Conservation (phyloP, 1,139 yeast species). For the Debaryomyces coudertii region DNA sequence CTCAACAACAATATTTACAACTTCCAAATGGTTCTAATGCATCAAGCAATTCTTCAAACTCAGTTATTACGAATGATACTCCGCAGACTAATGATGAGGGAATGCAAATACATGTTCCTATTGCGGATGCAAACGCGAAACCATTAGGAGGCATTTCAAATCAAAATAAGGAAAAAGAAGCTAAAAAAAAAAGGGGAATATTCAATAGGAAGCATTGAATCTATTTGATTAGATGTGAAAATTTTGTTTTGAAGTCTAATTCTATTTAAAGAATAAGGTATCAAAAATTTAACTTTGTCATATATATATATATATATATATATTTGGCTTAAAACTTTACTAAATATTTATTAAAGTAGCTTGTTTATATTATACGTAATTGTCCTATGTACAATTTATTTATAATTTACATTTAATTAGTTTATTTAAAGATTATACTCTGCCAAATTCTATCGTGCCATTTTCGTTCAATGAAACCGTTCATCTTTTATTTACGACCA, state of each 20-base stretch:
- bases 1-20: constrained; percentile 22
- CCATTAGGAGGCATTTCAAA: constrained; percentile 41
- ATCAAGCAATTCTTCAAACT: constrained; percentile 30
- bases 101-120: constrained; percentile 18
- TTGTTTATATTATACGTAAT: background rate
- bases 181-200: constrained; percentile 36
- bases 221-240: background rate
- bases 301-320: background rate
- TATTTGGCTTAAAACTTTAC: background rate
- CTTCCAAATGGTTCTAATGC: constrained; percentile 29
- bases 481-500: background rate
- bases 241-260: constrained; percentile 4
- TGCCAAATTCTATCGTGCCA: constrained; percentile 6
- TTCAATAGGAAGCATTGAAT: constrained; percentile 26
- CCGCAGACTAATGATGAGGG: constrained; percentile 28
- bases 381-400: background rate
- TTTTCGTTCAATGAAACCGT: background rate
- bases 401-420: background rate
- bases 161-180: constrained; percentile 20
- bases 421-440: background rate
- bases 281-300: background rate
- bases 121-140: constrained; percentile 26
- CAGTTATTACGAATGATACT: constrained; percentile 30
- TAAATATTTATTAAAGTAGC: background rate
- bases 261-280: background rate